These are phyloP conservation scores for Linnemannia schmuckeri DNA, from an alignment of 192 early-diverging fungal species.

Conservation along the genomic window DNA sequence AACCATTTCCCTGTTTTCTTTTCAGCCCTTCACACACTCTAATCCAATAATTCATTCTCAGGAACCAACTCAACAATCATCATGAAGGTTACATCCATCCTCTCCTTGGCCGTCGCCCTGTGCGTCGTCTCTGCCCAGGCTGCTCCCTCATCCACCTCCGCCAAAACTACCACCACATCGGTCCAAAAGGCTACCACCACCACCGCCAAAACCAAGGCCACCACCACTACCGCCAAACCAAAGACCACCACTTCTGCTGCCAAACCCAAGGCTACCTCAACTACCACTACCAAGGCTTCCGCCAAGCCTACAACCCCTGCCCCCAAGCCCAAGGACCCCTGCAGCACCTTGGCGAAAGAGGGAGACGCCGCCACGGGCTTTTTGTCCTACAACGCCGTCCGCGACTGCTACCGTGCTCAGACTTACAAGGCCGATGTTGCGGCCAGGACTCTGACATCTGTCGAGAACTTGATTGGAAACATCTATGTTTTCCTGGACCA, in stretches of 20 bases:
- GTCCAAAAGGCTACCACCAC: constrained; percentile 6
- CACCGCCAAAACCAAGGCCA: constrained; percentile 13
- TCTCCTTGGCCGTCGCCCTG: constrained; percentile 42
- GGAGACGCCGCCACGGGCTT: constrained; percentile 15
- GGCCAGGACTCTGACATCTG: constrained; percentile 27
- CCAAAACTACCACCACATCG: neutral
- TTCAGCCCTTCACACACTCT: neutral
- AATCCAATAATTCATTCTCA: neutral
- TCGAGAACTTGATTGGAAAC: constrained; percentile 51
- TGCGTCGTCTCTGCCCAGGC: constrained; percentile 36
- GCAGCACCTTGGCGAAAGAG: constrained; percentile 30
- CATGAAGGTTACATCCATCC: constrained; percentile 53
- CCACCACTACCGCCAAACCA: neutral
- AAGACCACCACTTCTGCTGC: neutral
- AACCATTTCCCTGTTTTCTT: neutral
- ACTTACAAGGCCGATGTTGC: constrained; percentile 37
- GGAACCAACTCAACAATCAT: neutral
- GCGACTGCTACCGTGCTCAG: constrained; percentile 43
- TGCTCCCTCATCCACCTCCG: neutral
- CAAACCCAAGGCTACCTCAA: neutral
- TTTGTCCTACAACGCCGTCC: constrained; percentile 29
- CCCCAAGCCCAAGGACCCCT: constrained; percentile 31
- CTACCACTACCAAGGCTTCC: constrained; percentile 15
- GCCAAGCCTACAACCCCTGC: constrained; percentile 15
- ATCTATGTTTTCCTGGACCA: constrained; percentile 47